phyloP scores from a whole-genome alignment of 805 yeast genomes.

The Torulaspora franciscae region DNA sequence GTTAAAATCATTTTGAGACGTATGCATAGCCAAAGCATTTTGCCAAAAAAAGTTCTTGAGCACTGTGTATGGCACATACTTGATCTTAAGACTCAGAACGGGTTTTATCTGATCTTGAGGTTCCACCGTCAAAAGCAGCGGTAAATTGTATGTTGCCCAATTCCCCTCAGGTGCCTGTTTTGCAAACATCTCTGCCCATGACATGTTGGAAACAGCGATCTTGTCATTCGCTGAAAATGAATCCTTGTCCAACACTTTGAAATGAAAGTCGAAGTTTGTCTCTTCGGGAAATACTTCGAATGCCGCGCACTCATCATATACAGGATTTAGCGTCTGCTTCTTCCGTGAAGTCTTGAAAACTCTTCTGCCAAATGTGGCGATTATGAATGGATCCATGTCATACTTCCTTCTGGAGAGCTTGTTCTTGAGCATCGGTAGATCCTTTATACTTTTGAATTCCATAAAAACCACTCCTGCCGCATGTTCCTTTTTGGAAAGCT shows the following conservation, averaged over 20 bases:
- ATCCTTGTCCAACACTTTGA: conserved; percentile 81
- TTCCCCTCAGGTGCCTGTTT: conserved; percentile 29
- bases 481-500: conserved; percentile 29
- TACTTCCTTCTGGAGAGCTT: conserved; percentile 58
- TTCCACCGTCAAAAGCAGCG: conserved; percentile 32
- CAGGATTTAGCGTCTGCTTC: conserved; percentile 76
- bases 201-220: conserved; percentile 62
- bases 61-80: conserved; percentile 60
- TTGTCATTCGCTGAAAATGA: conserved; percentile 75
- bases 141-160: conserved; percentile 35
- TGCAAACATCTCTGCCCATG: conserved; percentile 44
- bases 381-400: conserved; percentile 96
- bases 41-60: conserved; percentile 69
- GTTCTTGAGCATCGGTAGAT: conserved; percentile 72
- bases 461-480: conserved; percentile 67
- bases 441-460: conserved; percentile 68
- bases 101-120: conserved; percentile 36
- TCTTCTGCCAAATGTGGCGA: conserved; percentile 82
- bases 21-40: conserved; percentile 44
- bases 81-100: conserved; percentile 51
- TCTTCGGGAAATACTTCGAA: conserved; percentile 73
- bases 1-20: conserved; percentile 41
- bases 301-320: conserved; percentile 72
- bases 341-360: conserved; percentile 82
- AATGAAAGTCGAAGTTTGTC: conserved; percentile 55